Evolutionary conservation across 2,329 filamentous ascomycete genomes (phyloP).

Genomic region (Cladosporium oxysporum): DNA sequence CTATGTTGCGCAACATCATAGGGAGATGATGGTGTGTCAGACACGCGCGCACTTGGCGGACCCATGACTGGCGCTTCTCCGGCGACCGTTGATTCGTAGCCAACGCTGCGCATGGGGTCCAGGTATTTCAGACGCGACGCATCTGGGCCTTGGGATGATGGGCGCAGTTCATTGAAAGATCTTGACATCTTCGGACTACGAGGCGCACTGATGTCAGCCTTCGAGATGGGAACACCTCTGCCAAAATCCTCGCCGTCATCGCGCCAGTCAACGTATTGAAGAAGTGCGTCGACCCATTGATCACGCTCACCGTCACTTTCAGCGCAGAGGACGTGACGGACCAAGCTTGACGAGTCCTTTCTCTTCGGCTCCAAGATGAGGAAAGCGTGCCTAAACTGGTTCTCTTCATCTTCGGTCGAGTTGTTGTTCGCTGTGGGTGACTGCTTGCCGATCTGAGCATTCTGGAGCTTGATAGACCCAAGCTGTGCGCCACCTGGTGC

Average conservation of each 20-base stretch:
- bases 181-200: constrained; percentile 38
- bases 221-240: constrained; percentile 22
- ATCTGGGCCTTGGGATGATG: constrained; percentile 26
- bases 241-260: constrained; percentile 55
- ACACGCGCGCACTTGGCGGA: constrained; percentile 26
- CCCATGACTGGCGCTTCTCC: constrained; percentile 59
- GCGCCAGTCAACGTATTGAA: constrained; percentile 82
- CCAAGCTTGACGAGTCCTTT: constrained; percentile 84
- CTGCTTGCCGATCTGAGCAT: constrained; percentile 93
- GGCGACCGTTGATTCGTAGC: constrained; percentile 59
- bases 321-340: constrained; percentile 92
- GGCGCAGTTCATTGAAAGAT: constrained; percentile 40
- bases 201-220: constrained; percentile 30
- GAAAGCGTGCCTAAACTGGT: constrained; percentile 96
- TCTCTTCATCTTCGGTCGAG: constrained; percentile 77
- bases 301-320: constrained; percentile 93
- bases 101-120: constrained; percentile 42
- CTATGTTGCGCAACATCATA: constrained; percentile 39
- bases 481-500: constrained; percentile 85
- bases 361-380: constrained; percentile 93
- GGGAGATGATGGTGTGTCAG: constrained; percentile 34
- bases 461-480: constrained; percentile 87
- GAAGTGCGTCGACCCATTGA: constrained; percentile 84
- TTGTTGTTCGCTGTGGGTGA: constrained; percentile 62
- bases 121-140: constrained; percentile 19